Evolutionary conservation across 768 basidiomycete genomes (phyloP).

Genomic region (Amanita muscaria): DNA sequence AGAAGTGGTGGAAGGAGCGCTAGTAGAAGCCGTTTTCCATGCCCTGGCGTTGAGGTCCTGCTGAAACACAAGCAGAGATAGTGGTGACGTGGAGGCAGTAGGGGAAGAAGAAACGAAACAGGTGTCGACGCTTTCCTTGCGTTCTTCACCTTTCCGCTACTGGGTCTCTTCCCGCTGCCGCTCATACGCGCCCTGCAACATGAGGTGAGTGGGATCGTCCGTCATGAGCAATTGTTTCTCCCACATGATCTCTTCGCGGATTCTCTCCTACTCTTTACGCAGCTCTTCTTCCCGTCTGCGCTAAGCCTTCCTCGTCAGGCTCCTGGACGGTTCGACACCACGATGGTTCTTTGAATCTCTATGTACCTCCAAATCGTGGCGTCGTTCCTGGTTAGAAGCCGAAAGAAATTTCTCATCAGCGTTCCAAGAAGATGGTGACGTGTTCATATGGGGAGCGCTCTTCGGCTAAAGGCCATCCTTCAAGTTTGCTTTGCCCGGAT

Average conservation of each 20-base stretch:
- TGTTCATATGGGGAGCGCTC: slow-evolving; percentile 1
- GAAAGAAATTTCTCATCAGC: background rate
- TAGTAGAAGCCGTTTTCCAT: slow-evolving; percentile 15
- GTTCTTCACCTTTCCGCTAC: slow-evolving; percentile 37
- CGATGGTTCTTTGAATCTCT: slow-evolving; percentile 9
- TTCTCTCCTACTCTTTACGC: slow-evolving; percentile 17
- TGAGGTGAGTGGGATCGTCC: slow-evolving; percentile 12
- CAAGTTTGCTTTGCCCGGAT: background rate
- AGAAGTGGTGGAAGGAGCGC: slow-evolving; percentile 12
- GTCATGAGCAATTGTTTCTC: slow-evolving; percentile 19
- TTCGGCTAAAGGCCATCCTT: background rate
- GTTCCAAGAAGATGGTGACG: background rate
- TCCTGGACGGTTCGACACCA: slow-evolving; percentile 6
- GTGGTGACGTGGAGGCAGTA: slow-evolving; percentile 21
- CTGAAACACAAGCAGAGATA: slow-evolving; percentile 17
- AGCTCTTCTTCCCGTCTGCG: slow-evolving; percentile 14
- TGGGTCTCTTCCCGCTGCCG: slow-evolving; percentile 33
- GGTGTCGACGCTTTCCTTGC: slow-evolving; percentile 31
- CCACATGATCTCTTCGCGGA: slow-evolving; percentile 17
- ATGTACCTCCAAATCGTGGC: slow-evolving; percentile 7
- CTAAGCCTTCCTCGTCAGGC: slow-evolving; percentile 5
- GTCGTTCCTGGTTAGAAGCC: background rate
- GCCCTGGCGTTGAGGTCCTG: slow-evolving; percentile 17
- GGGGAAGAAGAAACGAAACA: slow-evolving; percentile 12
- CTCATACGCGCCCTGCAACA: slow-evolving; percentile 21